Evolutionary conservation across 768 basidiomycete species (phyloP).

Genomic region (Tylopilus intermedius): DNA sequence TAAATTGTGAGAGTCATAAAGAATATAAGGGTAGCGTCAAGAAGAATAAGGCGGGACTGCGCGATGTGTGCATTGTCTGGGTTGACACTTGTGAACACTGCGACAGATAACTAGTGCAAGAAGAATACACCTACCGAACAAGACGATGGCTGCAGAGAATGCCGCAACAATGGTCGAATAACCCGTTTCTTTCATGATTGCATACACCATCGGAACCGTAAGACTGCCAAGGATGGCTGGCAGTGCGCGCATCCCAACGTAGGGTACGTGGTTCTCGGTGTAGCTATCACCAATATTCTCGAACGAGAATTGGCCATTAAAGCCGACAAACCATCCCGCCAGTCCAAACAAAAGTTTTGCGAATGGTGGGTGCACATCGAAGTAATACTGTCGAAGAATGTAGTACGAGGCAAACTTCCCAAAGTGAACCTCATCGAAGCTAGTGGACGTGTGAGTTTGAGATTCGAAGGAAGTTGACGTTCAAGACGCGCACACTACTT

Average conservation of each 20-base stretch:
- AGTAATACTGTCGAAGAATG: slow-evolving; percentile 90
- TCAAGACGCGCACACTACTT: slow-evolving; percentile 72
- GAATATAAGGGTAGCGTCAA: slow-evolving; percentile 91
- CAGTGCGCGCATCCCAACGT: slow-evolving; percentile 87
- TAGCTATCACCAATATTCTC: slow-evolving; percentile 96
- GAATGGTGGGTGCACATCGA: slow-evolving; percentile 97
- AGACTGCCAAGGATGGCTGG: slow-evolving; percentile 89
- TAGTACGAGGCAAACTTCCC: slow-evolving; percentile 98
- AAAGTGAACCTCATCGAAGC: slow-evolving; percentile 98
- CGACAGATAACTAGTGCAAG: background rate
- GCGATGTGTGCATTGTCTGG: slow-evolving; percentile 93
- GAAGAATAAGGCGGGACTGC: slow-evolving; percentile 92
- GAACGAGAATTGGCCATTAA: slow-evolving; percentile 91
- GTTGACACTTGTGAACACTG: slow-evolving; percentile 6
- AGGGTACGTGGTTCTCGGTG: slow-evolving; percentile 80
- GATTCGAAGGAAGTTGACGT: background rate
- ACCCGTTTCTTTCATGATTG: slow-evolving; percentile 97
- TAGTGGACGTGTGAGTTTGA: slow-evolving; percentile 27
- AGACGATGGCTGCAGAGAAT: slow-evolving; percentile 79
- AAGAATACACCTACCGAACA: slow-evolving; percentile 67
- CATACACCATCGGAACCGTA: slow-evolving; percentile 87
- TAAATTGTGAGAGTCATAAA: slow-evolving; percentile 95
- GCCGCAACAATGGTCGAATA: slow-evolving; percentile 88
- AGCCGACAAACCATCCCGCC: slow-evolving; percentile 95
- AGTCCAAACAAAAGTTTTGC: slow-evolving; percentile 93